phyloP scores from a whole-genome alignment of 495 filamentous ascomycete species.

The Apiosordaria backusii region DNA sequence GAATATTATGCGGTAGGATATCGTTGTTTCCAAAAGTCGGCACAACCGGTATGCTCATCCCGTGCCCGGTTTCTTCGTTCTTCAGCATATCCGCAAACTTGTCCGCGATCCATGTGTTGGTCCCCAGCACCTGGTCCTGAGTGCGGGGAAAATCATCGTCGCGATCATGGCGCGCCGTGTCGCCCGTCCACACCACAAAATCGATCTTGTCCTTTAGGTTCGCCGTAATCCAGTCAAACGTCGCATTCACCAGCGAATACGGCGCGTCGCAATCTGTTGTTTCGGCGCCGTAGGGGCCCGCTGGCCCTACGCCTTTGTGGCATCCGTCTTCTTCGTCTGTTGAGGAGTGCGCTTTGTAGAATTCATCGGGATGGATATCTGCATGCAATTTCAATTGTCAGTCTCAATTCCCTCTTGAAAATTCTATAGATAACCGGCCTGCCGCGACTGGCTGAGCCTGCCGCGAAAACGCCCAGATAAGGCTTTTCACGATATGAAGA shows the following conservation, averaged over 20 bases:
- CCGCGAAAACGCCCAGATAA: too few species aligned
- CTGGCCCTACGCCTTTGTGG: conserved; percentile 71
- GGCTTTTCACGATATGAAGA: conserved; percentile 11
- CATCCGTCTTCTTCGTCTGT: conserved; percentile 66
- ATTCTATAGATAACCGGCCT: background rate
- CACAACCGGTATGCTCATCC: conserved; percentile 72
- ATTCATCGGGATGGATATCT: conserved; percentile 89
- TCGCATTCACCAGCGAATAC: conserved; percentile 73
- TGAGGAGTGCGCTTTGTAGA: conserved; percentile 74
- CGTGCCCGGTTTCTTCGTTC: conserved; percentile 42
- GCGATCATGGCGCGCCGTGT: conserved; percentile 92
- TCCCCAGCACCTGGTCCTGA: conserved; percentile 63
- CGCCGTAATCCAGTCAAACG: conserved; percentile 85
- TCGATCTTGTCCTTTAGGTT: conserved; percentile 82
- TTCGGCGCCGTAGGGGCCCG: conserved; percentile 79
- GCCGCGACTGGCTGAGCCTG: background rate
- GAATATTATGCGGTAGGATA: conserved; percentile 94
- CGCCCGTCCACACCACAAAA: conserved; percentile 97
- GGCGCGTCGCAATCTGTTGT: conserved; percentile 88
- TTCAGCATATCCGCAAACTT: conserved; percentile 73
- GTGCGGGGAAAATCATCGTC: conserved; percentile 80
- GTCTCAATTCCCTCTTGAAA: background rate
- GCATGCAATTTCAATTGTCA: conserved; percentile 5
- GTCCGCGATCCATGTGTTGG: conserved; percentile 70
- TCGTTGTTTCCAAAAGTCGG: conserved; percentile 97